These are phyloP conservation scores for Ceratobasidium theobromae DNA, from an alignment of 1,284 basidiomycete species.

Conservation along the genomic window DNA sequence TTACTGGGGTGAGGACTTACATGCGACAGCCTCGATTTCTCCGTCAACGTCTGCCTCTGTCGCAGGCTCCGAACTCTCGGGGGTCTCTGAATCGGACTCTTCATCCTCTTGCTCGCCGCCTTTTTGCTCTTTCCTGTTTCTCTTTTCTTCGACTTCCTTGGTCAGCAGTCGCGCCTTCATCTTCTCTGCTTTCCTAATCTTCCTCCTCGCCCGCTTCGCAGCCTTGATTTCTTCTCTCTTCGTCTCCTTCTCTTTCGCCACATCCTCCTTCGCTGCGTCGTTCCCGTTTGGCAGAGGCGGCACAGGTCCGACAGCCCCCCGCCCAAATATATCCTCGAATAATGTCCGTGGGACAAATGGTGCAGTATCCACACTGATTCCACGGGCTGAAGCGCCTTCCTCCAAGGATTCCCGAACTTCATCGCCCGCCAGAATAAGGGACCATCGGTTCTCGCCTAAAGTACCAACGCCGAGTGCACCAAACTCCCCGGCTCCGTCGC, in stretches of 20 bases:
- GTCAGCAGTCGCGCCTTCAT: constrained; percentile 30
- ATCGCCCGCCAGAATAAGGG: constrained; percentile 65
- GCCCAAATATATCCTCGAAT: constrained; percentile 84
- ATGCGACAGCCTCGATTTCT: constrained; percentile 24
- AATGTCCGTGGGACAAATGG: constrained; percentile 56
- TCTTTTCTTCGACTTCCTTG: not conserved
- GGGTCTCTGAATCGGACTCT: constrained; percentile 13
- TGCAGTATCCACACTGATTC: constrained; percentile 46
- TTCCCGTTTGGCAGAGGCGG: not conserved
- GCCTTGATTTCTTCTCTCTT: constrained; percentile 35
- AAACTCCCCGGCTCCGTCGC: constrained; percentile 22
- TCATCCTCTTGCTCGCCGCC: constrained; percentile 6
- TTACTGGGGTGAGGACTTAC: not conserved
- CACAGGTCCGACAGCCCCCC: constrained; percentile 53
- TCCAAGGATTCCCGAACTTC: constrained; percentile 41
- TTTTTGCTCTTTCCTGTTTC: not conserved
- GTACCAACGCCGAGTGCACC: constrained; percentile 56
- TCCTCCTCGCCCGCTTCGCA: constrained; percentile 39
- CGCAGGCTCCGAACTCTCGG: constrained; percentile 30
- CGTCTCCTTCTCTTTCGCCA: constrained; percentile 37
- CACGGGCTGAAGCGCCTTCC: constrained; percentile 42
- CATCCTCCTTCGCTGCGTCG: constrained; percentile 36
- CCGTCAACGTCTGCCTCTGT: constrained; percentile 10
- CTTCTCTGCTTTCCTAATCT: constrained; percentile 39
- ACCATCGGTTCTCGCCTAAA: constrained; percentile 55